These are phyloP conservation scores for Symbiotaphrina buchneri DNA, from an alignment of 495 filamentous ascomycete species.

Conservation along the genomic window DNA sequence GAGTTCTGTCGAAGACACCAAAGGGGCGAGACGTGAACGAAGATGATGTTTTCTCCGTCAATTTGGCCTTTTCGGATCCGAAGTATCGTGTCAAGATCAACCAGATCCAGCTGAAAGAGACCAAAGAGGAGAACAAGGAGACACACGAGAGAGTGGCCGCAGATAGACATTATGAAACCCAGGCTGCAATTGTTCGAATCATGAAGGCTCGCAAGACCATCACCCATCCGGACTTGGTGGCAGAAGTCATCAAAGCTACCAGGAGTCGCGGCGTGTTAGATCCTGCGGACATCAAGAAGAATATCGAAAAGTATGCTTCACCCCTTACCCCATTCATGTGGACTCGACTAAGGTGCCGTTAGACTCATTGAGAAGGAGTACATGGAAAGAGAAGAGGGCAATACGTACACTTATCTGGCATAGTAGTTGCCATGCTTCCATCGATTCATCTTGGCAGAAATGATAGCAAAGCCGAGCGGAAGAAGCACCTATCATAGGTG, in stretches of 20 bases:
- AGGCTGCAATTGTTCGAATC: conserved; percentile 90
- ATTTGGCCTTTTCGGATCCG: conserved; percentile 47
- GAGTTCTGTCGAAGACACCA: conserved; percentile 70
- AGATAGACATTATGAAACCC: conserved; percentile 85
- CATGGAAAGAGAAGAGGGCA: conserved; percentile 62
- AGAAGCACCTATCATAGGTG: no score
- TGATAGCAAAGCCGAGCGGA: no score
- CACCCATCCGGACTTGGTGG: conserved; percentile 56
- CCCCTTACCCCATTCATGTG: background rate
- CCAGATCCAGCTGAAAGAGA: conserved; percentile 92
- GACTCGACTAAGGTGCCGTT: conserved; percentile 1
- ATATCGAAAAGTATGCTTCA: conserved; percentile 69
- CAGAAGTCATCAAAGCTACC: conserved; percentile 75
- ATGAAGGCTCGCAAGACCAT: conserved; percentile 92
- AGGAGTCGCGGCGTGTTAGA: conserved; percentile 66
- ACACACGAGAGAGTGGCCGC: conserved; percentile 76
- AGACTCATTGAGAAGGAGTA: conserved; percentile 94
- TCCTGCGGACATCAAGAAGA: conserved; percentile 71
- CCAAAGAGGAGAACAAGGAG: conserved; percentile 71
- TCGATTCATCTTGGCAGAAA: no score
- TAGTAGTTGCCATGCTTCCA: conserved; percentile 23
- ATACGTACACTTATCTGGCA: conserved; percentile 62
- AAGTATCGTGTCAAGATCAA: conserved; percentile 97
- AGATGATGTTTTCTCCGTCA: conserved; percentile 65
- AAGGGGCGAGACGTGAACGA: conserved; percentile 56